phyloP scores from a whole-genome alignment of 768 basidiomycete species.

The Xerocomellus dryophilus region DNA sequence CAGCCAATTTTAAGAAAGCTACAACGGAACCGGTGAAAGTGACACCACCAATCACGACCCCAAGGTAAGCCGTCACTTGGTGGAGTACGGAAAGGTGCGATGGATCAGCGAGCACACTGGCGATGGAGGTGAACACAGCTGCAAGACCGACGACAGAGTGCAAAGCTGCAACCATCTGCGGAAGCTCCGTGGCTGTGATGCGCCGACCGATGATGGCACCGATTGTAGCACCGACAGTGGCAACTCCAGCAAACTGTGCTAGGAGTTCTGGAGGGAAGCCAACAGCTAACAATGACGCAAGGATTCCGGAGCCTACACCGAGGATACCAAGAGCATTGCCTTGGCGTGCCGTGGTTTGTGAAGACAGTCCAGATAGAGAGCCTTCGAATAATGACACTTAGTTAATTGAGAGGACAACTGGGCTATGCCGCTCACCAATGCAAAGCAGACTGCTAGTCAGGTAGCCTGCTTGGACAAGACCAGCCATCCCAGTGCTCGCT shows the following conservation, averaged over 20 bases:
- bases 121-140: constrained; percentile 83
- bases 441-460: constrained; percentile 82
- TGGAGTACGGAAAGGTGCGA: constrained; percentile 71
- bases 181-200: constrained; percentile 84
- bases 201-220: constrained; percentile 77
- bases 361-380: constrained; percentile 75
- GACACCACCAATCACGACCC: constrained; percentile 82
- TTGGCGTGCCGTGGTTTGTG: constrained; percentile 78
- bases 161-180: constrained; percentile 77
- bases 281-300: constrained; percentile 78
- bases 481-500: constrained; percentile 80
- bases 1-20: constrained; percentile 85
- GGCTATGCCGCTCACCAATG: constrained; percentile 51
- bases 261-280: constrained; percentile 76
- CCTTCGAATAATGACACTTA: constrained; percentile 37
- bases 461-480: constrained; percentile 86
- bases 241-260: constrained; percentile 74
- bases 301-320: constrained; percentile 77
- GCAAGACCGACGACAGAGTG: constrained; percentile 90
- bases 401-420: not conserved
- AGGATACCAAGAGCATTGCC: constrained; percentile 89
- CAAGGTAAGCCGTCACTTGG: constrained; percentile 80
- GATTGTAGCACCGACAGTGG: constrained; percentile 66
- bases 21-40: constrained; percentile 90
- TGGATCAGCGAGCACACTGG: constrained; percentile 69